phyloP scores from a whole-genome alignment of 2,329 filamentous ascomycete species.

The Aureobasidium sp. region DNA sequence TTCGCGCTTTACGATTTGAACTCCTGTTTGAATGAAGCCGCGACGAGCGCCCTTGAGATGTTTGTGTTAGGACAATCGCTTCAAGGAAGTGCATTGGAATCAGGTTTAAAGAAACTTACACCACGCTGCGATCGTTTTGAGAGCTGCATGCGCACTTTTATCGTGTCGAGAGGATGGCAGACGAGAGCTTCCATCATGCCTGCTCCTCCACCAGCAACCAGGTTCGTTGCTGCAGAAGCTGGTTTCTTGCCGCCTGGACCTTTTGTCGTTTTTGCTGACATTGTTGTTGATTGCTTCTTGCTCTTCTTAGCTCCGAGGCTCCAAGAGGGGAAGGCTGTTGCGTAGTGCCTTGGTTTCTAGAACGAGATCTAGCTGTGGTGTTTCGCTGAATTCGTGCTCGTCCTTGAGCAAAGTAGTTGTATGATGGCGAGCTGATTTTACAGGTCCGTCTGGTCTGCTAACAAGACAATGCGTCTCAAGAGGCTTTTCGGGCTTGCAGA shows the following conservation, averaged over 20 bases:
- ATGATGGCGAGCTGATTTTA: not conserved
- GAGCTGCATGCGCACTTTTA: conserved; percentile 99
- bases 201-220: conserved; percentile 91
- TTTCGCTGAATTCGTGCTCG: not conserved
- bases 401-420: not conserved
- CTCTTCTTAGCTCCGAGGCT: not conserved
- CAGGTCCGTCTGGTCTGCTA: not conserved
- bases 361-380: not conserved
- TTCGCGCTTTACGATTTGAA: conserved; percentile 81
- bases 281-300: conserved; percentile 24
- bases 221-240: conserved; percentile 78
- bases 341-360: not conserved
- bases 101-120: conserved; percentile 38
- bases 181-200: conserved; percentile 99
- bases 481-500: not conserved
- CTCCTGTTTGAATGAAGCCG: conserved; percentile 80
- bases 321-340: not conserved
- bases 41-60: conserved; percentile 58
- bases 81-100: not conserved
- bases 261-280: conserved; percentile 55
- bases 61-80: not conserved
- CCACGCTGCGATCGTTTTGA: conserved; percentile 80
- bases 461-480: not conserved
- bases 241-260: conserved; percentile 63
- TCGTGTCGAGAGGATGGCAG: conserved; percentile 89